A percentile compares a stretch with the other conserved stretches of the same genome.
Conservation (phyloP, 768 basidiomycete genomes). For the Macrolepiota dolichaula region DNA sequence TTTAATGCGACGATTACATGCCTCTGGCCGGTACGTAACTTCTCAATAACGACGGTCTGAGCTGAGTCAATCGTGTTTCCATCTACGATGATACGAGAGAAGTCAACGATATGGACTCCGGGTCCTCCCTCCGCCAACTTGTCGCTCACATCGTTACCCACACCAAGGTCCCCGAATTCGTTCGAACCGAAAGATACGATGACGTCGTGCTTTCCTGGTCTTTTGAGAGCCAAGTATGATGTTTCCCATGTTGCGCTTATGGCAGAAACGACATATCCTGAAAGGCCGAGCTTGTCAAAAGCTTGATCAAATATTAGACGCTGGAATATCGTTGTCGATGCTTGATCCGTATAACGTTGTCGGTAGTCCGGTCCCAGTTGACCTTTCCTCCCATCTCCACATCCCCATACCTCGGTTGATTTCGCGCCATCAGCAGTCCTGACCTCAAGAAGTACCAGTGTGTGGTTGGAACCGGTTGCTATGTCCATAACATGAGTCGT, state of each 20-base stretch:
- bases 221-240: slow-evolving; percentile 63
- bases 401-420: slow-evolving; percentile 57
- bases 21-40: slow-evolving; percentile 63
- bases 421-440: slow-evolving; percentile 16
- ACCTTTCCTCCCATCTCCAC: slow-evolving; percentile 66
- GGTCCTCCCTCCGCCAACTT: slow-evolving; percentile 11
- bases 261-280: slow-evolving; percentile 39
- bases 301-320: slow-evolving; percentile 36
- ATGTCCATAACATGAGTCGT: slow-evolving; percentile 42
- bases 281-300: slow-evolving; percentile 30
- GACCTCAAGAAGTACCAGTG: slow-evolving; percentile 57
- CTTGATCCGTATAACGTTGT: slow-evolving; percentile 13
- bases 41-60: slow-evolving; percentile 29
- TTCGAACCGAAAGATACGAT: slow-evolving; percentile 80
- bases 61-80: slow-evolving; percentile 19
- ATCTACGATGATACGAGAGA: slow-evolving; percentile 34
- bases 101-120: slow-evolving; percentile 36
- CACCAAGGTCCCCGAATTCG: slow-evolving; percentile 81
- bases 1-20: slow-evolving; percentile 58
- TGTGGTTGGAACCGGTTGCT: slow-evolving; percentile 77
- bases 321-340: slow-evolving; percentile 37
- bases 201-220: slow-evolving; percentile 38
- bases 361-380: slow-evolving; percentile 60
- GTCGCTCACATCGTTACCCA: slow-evolving; percentile 28
- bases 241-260: slow-evolving; percentile 84